Percentiles rank a stretch among this genome's conserved stretches.
These are phyloP conservation scores for Paecilomyces fulvus DNA, from an alignment of 2,329 filamentous ascomycete genomes.

Conservation along the genomic window DNA sequence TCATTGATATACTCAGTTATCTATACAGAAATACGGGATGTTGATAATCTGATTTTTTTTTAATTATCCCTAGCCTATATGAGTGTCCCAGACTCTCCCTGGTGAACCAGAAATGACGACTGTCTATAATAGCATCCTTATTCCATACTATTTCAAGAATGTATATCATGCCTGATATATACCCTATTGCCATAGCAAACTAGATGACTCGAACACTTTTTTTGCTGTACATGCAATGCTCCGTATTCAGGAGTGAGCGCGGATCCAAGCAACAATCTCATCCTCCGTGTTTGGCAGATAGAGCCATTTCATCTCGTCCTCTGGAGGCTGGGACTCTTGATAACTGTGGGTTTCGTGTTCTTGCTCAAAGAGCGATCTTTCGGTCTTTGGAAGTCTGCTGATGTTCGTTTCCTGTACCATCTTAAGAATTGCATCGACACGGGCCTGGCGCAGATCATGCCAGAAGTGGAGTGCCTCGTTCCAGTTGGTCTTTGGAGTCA, in stretches of 20 bases:
- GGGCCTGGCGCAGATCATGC: slow-evolving; percentile 26
- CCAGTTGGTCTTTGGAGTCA: slow-evolving; percentile 12
- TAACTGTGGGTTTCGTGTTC: not conserved
- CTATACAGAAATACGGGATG: too few relatives aligned
- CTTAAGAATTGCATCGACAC: not conserved
- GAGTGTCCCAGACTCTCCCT: too few relatives aligned
- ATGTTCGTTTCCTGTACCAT: not conserved
- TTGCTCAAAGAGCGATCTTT: not conserved
- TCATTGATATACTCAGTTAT: too few relatives aligned
- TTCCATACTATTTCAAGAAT: too few relatives aligned
- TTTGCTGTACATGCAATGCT: not conserved
- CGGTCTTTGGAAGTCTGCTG: not conserved
- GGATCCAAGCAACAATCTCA: not conserved
- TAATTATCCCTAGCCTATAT: too few relatives aligned
- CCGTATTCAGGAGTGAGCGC: not conserved
- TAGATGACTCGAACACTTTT: not conserved
- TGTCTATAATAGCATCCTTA: too few relatives aligned
- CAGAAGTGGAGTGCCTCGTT: slow-evolving; percentile 32
- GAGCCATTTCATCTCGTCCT: not conserved
- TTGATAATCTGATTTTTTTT: too few relatives aligned
- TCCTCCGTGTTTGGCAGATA: not conserved
- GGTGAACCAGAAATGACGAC: too few relatives aligned
- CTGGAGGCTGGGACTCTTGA: not conserved
- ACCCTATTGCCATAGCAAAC: too few relatives aligned
- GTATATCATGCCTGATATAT: too few relatives aligned